Percentiles rank a stretch among this genome's conserved stretches.
phyloP scores from a whole-genome alignment of 208 protist genomes.

The Leishmania tarentolae region DNA sequence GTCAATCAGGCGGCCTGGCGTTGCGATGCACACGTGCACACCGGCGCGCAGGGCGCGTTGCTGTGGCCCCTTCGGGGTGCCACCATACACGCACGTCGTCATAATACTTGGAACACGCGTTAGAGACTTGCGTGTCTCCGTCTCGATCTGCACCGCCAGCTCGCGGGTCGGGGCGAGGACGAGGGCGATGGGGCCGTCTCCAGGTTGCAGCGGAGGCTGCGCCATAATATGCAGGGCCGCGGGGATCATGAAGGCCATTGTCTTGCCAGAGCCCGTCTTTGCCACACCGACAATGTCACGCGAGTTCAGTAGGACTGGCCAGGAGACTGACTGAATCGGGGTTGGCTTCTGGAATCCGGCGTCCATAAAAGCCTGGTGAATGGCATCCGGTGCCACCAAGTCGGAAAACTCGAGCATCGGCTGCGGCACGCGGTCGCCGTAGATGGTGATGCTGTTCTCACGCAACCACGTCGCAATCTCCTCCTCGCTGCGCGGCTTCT shows the following conservation, averaged over 20 bases:
- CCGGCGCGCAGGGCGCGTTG: constrained; percentile 69
- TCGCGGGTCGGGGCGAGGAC: constrained; percentile 92
- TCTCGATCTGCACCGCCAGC: constrained; percentile 92
- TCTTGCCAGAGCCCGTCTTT: constrained; percentile 92
- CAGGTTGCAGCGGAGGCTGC: constrained; percentile 80
- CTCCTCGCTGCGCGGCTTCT: constrained; percentile 67
- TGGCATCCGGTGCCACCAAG: constrained; percentile 72
- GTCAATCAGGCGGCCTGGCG: constrained; percentile 97
- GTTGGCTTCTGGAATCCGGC: constrained; percentile 80
- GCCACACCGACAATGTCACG: constrained; percentile 91
- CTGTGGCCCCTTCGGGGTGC: constrained; percentile 79
- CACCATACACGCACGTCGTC: constrained; percentile 85
- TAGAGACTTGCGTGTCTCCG: constrained; percentile 81
- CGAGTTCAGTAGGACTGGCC: constrained; percentile 86
- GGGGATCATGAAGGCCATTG: constrained; percentile 93
- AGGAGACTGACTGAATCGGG: constrained; percentile 91
- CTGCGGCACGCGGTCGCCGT: constrained; percentile 83
- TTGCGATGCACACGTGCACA: constrained; percentile 93
- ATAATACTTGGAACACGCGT: constrained; percentile 62
- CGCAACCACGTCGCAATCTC: constrained; percentile 73
- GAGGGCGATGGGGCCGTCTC: constrained; percentile 90
- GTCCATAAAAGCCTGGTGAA: constrained; percentile 84
- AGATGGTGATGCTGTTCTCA: constrained; percentile 84
- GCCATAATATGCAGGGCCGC: constrained; percentile 89
- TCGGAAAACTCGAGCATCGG: constrained; percentile 86